Percentiles rank a stretch among this genome's conserved stretches.
Evolutionary conservation across 768 basidiomycete genomes (phyloP).

Genomic region (Chalciporus pseudorubinellus): DNA sequence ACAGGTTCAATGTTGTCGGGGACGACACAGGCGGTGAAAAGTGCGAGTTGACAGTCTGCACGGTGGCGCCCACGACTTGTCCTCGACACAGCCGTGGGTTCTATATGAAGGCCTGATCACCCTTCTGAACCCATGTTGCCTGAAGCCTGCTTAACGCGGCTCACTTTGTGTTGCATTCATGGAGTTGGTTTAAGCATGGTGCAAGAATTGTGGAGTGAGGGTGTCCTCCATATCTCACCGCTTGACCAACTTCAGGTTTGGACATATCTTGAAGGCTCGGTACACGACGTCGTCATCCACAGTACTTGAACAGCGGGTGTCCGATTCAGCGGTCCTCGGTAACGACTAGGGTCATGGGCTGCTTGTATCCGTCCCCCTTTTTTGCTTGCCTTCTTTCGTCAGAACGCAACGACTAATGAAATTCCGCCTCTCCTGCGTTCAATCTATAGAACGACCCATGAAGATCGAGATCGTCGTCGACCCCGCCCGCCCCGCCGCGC

Average conservation of each 20-base stretch:
- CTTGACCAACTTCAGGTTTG: constrained; percentile 35
- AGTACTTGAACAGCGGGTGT: constrained; percentile 24
- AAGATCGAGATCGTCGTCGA: constrained; percentile 97
- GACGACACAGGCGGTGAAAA: constrained; percentile 29
- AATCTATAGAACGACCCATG: constrained; percentile 86
- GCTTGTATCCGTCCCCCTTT: constrained; percentile 45
- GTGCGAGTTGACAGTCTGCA: constrained; percentile 29
- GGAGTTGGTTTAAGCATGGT: constrained; percentile 33
- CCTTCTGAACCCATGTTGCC: constrained; percentile 25
- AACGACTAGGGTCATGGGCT: constrained; percentile 25
- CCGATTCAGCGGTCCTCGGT: constrained; percentile 25
- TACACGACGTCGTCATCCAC: constrained; percentile 19
- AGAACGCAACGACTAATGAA: constrained; percentile 34
- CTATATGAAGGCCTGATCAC: constrained; percentile 27
- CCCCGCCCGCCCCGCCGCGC: constrained; percentile 63
- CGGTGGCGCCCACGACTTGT: constrained; percentile 31
- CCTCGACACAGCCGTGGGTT: constrained; percentile 29
- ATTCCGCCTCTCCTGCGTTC: constrained; percentile 33
- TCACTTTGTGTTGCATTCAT: constrained; percentile 31
- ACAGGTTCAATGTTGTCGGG: constrained; percentile 19
- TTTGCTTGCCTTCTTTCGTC: constrained; percentile 37
- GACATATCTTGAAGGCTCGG: constrained; percentile 23
- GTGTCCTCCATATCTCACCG: constrained; percentile 31
- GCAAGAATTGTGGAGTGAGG: constrained; percentile 32
- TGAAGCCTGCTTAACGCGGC: constrained; percentile 23